Evolutionary conservation across 805 yeast species (phyloP), one percentile per base, ranked within the genome.

Genomic region (Sugiyamaella mastotermitis): DNA sequence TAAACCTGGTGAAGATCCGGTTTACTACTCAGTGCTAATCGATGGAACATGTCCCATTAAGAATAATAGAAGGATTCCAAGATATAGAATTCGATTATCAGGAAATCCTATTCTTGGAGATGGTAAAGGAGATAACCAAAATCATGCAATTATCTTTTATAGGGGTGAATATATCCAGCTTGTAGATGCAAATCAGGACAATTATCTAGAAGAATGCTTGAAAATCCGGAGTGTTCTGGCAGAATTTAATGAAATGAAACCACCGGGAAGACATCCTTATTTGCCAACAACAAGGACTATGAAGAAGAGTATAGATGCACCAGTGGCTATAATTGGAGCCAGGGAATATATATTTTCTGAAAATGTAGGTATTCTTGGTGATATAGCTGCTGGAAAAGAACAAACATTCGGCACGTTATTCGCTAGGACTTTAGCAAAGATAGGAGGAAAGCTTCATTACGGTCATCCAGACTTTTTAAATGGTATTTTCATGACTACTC

Each of bases 391-490:
- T 15, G 96, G 95, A 6, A 88, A 88, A 60, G 97, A 88, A 57
- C 96, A 90, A 62, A 88, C 97, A 1, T 88, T 88, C 66, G 97
- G 97, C 18, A 88, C 97, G 0, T 66, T 90, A 52, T 88, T 90
- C 68, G 95, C 97, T 1, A 72, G 97, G 56, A 87, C 96, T 0
- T 65, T 88, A 49, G 92, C 96, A 0, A 90, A 85, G 53, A 85
- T 90, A 50, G 97, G 97, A 8, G 96, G 94, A 1, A 90, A 90
- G 61, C 64, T 88, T 35, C 97, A 88, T 59, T 88, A 88, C 60
- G 97, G 97, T 2, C 97, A 88, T 64, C 97, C 97, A 3, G 97
- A 88, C 66, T 88, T 88, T 61, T 64, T 90, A 42, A 87, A 90
- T 64, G 94, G 78, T 4, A 78, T 83, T 8, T 88, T 80, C 54